phyloP scores from a whole-genome alignment of 192 early-diverging fungal genomes.

The Entomortierella chlamydospora region DNA sequence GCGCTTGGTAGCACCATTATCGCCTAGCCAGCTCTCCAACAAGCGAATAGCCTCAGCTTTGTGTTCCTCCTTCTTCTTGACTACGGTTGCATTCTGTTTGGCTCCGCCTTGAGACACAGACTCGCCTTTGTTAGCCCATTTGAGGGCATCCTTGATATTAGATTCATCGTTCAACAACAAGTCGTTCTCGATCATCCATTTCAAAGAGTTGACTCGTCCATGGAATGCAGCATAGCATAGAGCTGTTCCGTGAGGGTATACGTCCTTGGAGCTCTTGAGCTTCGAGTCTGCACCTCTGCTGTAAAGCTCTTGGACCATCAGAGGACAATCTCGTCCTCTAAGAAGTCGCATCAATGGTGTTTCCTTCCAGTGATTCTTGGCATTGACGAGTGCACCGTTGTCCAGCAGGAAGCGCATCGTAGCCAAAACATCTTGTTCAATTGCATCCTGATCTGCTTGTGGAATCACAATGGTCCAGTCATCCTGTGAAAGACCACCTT shows the following conservation, averaged over 20 bases:
- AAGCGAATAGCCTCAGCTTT: conserved; percentile 33
- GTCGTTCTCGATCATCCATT: conserved; percentile 54
- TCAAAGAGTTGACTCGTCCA: conserved; percentile 43
- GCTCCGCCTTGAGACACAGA: background rate
- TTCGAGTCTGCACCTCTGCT: conserved; percentile 47
- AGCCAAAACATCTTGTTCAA: conserved; percentile 38
- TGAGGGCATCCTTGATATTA: conserved; percentile 42
- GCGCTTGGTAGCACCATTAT: conserved; percentile 19
- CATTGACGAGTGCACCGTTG: conserved; percentile 35
- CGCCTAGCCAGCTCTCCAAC: conserved; percentile 44
- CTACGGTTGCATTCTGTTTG: conserved; percentile 20
- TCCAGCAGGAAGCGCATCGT: conserved; percentile 52
- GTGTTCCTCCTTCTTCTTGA: conserved; percentile 31
- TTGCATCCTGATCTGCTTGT: conserved; percentile 39
- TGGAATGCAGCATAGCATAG: conserved; percentile 39
- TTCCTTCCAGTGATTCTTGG: conserved; percentile 55
- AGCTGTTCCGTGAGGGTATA: conserved; percentile 44
- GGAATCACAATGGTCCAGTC: conserved; percentile 35
- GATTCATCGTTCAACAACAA: conserved; percentile 47
- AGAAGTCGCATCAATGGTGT: conserved; percentile 41
- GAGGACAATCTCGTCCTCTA: conserved; percentile 36
- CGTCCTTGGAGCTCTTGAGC: conserved; percentile 40
- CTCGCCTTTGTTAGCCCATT: conserved; percentile 31
- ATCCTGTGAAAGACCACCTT: conserved; percentile 41
- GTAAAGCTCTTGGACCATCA: conserved; percentile 55